A percentile compares a stretch with the other conserved stretches of the same genome.
phyloP scores from a whole-genome alignment of 371 early-diverging fungal species.

The Mortierella sp. region DNA sequence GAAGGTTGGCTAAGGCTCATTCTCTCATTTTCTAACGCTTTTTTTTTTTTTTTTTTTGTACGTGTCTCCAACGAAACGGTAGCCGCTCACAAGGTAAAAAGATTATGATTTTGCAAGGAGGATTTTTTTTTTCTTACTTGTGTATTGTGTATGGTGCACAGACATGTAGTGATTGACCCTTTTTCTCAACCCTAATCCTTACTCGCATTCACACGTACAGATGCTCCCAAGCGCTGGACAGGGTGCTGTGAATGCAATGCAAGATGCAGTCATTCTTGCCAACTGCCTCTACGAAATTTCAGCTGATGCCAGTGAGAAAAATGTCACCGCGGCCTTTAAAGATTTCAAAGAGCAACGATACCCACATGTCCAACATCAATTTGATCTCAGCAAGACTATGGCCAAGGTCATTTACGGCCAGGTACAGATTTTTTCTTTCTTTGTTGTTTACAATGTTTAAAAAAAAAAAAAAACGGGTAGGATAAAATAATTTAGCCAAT shows the following conservation, averaged over 20 bases:
- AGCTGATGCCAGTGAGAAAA: background rate
- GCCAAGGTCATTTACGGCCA: conserved; percentile 37
- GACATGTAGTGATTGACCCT: background rate
- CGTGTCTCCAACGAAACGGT: background rate
- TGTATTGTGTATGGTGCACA: no score
- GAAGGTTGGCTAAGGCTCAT: no score
- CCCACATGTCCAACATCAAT: conserved; percentile 25
- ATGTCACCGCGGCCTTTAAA: conserved; percentile 19
- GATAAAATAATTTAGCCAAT: background rate
- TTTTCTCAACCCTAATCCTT: background rate
- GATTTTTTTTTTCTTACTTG: no score
- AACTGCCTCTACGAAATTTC: conserved; percentile 37
- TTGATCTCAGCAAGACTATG: conserved; percentile 22
- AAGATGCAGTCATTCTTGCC: conserved; percentile 36
- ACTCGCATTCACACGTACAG: background rate
- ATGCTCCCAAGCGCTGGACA: conserved; percentile 45
- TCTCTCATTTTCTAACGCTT: background rate
- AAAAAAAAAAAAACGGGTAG: background rate
- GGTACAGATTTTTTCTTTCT: background rate
- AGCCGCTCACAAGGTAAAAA: conserved; percentile 34
- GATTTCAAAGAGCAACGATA: conserved; percentile 34
- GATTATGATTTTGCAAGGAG: no score
- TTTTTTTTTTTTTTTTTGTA: background rate
- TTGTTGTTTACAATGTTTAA: no score
- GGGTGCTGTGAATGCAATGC: conserved; percentile 48